Conservation (phyloP, 352 stramenopile species). For the Pythium dissotocum region DNA sequence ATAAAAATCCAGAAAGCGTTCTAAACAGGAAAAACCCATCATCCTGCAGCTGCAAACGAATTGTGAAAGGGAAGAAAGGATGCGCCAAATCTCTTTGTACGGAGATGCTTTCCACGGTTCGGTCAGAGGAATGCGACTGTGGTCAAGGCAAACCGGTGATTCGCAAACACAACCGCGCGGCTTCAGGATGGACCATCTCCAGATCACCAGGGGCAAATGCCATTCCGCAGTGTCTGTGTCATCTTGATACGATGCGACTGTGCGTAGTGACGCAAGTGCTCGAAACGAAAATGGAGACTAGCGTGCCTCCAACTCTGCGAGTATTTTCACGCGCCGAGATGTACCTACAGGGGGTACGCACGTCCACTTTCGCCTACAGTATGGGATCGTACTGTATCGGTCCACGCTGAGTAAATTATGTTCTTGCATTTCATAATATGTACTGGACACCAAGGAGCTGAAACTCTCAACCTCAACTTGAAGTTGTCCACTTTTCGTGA, state of each 20-base stretch:
- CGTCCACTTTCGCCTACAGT: neutral
- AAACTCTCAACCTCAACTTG: neutral
- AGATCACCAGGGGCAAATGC: neutral
- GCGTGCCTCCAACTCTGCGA: neutral
- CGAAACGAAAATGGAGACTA: neutral
- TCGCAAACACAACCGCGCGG: neutral
- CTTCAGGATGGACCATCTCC: slow-evolving; percentile 24
- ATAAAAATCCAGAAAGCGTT: neutral
- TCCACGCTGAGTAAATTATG: no score
- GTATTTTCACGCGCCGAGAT: neutral
- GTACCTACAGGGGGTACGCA: slow-evolving; percentile 5
- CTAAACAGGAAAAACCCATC: neutral
- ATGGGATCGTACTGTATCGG: neutral
- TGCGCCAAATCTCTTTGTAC: neutral
- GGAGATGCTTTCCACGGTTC: neutral
- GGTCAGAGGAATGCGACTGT: slow-evolving; percentile 7
- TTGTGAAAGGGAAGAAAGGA: neutral
- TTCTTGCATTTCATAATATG: no score
- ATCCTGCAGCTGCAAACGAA: neutral
- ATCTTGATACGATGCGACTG: neutral
- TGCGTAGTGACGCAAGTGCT: neutral
- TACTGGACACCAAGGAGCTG: no score
- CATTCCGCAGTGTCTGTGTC: neutral
- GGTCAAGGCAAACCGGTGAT: neutral
- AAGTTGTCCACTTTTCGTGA: neutral